These are phyloP conservation scores for Fagopyrum homotropicum DNA, from an alignment of 148 eudicot species.

Conservation along the genomic window DNA sequence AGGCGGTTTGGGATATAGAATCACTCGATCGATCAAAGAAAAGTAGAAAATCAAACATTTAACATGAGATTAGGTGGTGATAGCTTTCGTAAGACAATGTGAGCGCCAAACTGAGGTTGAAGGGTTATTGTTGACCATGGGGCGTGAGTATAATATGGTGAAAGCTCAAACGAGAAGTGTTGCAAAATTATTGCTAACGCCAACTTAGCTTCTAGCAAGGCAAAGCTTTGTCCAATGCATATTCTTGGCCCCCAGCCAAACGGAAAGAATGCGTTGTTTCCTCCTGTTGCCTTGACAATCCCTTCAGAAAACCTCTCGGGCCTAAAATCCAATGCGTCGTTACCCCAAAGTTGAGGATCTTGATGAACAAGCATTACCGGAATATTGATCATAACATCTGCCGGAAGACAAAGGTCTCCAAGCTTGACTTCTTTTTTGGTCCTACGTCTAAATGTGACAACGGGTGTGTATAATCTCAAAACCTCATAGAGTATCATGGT, in stretches of 20 bases:
- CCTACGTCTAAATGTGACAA: constrained; percentile 13
- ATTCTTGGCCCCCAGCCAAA: constrained; percentile 33
- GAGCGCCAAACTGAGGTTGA: constrained; percentile 4
- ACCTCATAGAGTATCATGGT: constrained; percentile 32
- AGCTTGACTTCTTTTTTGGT: constrained; percentile 19
- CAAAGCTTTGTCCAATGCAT: constrained; percentile 28
- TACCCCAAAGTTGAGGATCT: constrained; percentile 29
- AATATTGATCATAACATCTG: constrained; percentile 18
- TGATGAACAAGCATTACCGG: constrained; percentile 22
- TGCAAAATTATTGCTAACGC: neutral
- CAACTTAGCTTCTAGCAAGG: constrained; percentile 22
- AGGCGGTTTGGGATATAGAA: no score
- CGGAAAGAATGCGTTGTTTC: constrained; percentile 22
- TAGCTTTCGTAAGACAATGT: neutral
- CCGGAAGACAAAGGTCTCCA: constrained; percentile 24
- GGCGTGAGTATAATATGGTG: neutral
- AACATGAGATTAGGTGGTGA: no score
- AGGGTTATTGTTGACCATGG: neutral
- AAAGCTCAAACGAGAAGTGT: constrained; percentile 4
- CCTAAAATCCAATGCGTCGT: constrained; percentile 24
- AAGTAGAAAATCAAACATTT: no score
- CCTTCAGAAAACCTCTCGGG: constrained; percentile 31
- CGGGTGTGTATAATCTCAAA: constrained; percentile 29
- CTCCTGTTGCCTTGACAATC: constrained; percentile 22
- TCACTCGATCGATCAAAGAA: no score